These are phyloP conservation scores for Sedum album DNA, from an alignment of 164 flowering plant genomes.

Conservation along the genomic window DNA sequence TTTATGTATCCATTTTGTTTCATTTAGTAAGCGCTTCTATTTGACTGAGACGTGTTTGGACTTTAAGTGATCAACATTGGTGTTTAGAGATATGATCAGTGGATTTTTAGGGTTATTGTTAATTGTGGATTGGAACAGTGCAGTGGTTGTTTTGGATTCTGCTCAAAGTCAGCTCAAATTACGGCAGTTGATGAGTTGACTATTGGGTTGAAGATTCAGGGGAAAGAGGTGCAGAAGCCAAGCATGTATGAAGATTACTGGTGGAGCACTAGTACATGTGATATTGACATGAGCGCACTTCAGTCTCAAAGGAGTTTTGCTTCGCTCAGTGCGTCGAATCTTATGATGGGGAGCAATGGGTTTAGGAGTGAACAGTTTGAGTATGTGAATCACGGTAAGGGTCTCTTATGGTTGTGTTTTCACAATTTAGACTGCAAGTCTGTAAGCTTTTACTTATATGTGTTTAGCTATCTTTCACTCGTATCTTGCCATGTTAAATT, in stretches of 20 bases:
- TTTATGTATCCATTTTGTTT: neutral
- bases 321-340: constrained; percentile 53
- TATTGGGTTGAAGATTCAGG: constrained; percentile 61
- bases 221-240: constrained; percentile 41
- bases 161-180: constrained; percentile 42
- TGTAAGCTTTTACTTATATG: neutral
- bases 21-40: no score
- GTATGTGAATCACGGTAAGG: constrained; percentile 62
- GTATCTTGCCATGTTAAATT: no score
- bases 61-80: neutral
- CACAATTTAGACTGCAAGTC: neutral
- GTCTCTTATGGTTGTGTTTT: neutral
- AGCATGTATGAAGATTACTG: constrained; percentile 71
- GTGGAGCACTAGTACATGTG: constrained; percentile 86
- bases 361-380: constrained; percentile 41
- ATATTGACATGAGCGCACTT: constrained; percentile 55
- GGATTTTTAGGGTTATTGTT: neutral
- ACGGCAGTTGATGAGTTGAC: constrained; percentile 65
- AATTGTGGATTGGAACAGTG: constrained; percentile 10
- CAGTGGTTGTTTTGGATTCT: constrained; percentile 88
- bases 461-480: no score
- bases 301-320: constrained; percentile 71
- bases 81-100: neutral
- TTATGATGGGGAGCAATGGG: constrained; percentile 24
- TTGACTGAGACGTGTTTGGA: neutral